Evolutionary conservation across 1,284 basidiomycete genomes (phyloP).

Genomic region (Ceratobasidium sp.): DNA sequence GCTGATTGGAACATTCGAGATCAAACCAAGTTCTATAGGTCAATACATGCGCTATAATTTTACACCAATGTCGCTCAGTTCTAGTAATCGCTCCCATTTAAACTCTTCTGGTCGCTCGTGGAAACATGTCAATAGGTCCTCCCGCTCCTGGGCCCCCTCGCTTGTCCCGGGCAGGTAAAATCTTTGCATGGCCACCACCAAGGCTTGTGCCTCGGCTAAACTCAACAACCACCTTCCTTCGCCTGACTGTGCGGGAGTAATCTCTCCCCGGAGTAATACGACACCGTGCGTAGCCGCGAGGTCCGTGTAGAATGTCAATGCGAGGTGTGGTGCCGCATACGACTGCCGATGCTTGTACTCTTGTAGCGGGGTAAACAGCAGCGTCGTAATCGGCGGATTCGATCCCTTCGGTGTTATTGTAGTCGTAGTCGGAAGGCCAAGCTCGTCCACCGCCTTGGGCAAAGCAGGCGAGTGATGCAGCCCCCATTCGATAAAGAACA

Average conservation of each 20-base stretch:
- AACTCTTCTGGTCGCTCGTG: slow-evolving; percentile 76
- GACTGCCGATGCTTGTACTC: slow-evolving; percentile 90
- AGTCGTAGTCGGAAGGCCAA: slow-evolving; percentile 56
- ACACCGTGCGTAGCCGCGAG: slow-evolving; percentile 78
- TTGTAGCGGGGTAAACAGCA: slow-evolving; percentile 91
- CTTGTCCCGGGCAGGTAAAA: slow-evolving; percentile 76
- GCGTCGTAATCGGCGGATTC: slow-evolving; percentile 54
- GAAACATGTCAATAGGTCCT: slow-evolving; percentile 65
- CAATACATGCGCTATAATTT: background rate
- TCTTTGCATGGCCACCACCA: slow-evolving; percentile 78
- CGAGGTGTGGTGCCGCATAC: slow-evolving; percentile 91
- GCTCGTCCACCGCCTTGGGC: slow-evolving; percentile 52
- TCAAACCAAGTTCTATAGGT: slow-evolving; percentile 7
- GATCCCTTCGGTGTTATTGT: slow-evolving; percentile 29
- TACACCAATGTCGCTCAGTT: slow-evolving; percentile 39
- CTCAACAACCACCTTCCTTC: slow-evolving; percentile 62
- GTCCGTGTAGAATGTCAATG: slow-evolving; percentile 93
- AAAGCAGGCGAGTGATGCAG: slow-evolving; percentile 67
- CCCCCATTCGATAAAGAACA: slow-evolving; percentile 87
- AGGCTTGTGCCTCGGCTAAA: slow-evolving; percentile 81
- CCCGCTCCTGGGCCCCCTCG: slow-evolving; percentile 50
- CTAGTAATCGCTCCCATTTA: slow-evolving; percentile 69
- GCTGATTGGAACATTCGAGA: slow-evolving; percentile 35
- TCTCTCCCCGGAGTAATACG: slow-evolving; percentile 91
- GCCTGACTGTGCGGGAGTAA: slow-evolving; percentile 65